Percentiles rank a stretch among this genome's conserved stretches.
Conservation (phyloP, 2,329 filamentous ascomycete species). For the Aspergillus awamori region DNA sequence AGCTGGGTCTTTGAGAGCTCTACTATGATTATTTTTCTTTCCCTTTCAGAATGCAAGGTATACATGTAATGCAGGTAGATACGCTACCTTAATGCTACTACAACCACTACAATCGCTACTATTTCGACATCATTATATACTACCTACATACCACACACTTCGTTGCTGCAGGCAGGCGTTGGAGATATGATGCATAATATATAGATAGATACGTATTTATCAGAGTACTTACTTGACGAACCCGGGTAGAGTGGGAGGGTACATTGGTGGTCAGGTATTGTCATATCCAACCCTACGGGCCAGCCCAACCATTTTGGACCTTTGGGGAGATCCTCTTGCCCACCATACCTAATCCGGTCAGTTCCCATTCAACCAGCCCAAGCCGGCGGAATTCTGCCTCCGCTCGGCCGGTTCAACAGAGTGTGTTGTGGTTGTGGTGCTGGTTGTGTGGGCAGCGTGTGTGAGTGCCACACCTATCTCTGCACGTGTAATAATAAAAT, state of each 20-base stretch:
- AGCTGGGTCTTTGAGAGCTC: too few relatives aligned
- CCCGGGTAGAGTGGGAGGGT: not conserved
- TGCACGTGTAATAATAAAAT: conserved; percentile 13
- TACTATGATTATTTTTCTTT: too few relatives aligned
- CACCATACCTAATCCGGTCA: conserved; percentile 40
- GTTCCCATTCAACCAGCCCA: conserved; percentile 37
- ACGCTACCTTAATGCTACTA: too few relatives aligned
- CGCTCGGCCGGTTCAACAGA: conserved; percentile 34
- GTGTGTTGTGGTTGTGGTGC: not conserved
- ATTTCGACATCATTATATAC: too few relatives aligned
- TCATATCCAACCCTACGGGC: conserved; percentile 19
- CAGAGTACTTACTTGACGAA: not conserved
- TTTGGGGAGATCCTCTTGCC: conserved; percentile 34
- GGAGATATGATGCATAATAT: not conserved
- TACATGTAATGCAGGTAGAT: too few relatives aligned
- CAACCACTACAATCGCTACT: too few relatives aligned
- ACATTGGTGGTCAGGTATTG: conserved; percentile 19
- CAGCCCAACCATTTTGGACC: conserved; percentile 42
- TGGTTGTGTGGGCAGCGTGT: not conserved
- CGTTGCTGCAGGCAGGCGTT: too few relatives aligned
- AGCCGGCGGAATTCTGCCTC: conserved; percentile 21
- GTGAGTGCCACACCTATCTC: conserved; percentile 10
- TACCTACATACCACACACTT: too few relatives aligned
- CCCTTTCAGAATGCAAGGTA: too few relatives aligned
- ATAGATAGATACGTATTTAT: not conserved